These are phyloP conservation scores for Dictyostelium citrinum DNA, from an alignment of 78 protist species.

Conservation along the genomic window DNA sequence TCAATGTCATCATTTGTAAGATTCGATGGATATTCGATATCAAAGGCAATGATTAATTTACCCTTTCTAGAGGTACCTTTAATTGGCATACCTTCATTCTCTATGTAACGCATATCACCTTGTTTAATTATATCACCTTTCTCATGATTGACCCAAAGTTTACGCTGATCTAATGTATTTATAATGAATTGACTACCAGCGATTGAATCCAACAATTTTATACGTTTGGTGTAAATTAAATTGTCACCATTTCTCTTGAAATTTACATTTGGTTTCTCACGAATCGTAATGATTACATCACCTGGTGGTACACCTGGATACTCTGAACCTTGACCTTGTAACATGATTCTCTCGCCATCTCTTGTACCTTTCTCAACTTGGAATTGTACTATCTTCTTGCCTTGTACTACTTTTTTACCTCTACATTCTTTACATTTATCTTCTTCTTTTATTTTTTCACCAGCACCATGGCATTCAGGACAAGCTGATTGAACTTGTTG, in stretches of 20 bases:
- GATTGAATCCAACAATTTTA: conserved; percentile 38
- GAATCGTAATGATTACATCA: conserved; percentile 58
- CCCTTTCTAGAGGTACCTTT: conserved; percentile 41
- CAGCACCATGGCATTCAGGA: conserved; percentile 64
- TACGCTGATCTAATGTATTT: conserved; percentile 9
- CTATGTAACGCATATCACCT: conserved; percentile 34
- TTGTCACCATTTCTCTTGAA: conserved; percentile 74
- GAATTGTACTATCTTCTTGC: conserved; percentile 73
- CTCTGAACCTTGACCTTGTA: conserved; percentile 64
- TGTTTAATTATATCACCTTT: conserved; percentile 33
- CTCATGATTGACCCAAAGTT: conserved; percentile 18
- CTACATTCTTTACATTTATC: conserved; percentile 56
- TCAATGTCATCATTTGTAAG: conserved; percentile 26
- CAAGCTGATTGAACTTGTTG: conserved; percentile 84
- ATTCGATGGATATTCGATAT: conserved; percentile 48
- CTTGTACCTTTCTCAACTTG: conserved; percentile 78
- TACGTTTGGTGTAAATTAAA: conserved; percentile 5
- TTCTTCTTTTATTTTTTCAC: conserved; percentile 40
- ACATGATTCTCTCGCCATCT: conserved; percentile 64
- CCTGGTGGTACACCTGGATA: conserved; percentile 65
- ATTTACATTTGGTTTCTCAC: conserved; percentile 61
- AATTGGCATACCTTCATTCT: conserved; percentile 78
- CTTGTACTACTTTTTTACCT: conserved; percentile 32
- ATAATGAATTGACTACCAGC: conserved; percentile 30
- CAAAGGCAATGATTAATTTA: conserved; percentile 58